These are phyloP conservation scores for Mycena indigotica DNA, from an alignment of 768 basidiomycete species.

Conservation along the genomic window DNA sequence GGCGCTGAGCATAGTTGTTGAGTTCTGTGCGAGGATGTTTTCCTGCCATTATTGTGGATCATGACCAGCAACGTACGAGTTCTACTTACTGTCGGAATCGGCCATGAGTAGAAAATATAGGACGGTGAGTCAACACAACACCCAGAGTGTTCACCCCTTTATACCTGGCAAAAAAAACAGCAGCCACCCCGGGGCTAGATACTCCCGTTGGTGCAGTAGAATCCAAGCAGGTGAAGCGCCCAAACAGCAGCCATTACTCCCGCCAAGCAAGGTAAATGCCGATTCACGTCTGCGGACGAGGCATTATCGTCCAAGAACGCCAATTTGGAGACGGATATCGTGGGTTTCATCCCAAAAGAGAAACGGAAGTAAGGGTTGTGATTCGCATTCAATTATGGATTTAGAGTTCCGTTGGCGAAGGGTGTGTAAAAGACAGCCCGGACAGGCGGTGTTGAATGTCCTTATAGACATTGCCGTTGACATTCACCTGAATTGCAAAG, in stretches of 20 bases:
- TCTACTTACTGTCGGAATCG: too few relatives aligned
- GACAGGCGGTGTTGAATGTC: background rate
- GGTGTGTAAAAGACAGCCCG: background rate
- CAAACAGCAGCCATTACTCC: background rate
- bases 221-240: background rate
- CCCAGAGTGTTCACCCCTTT: too few relatives aligned
- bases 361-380: background rate
- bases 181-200: background rate
- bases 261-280: background rate
- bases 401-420: background rate
- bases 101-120: too few relatives aligned
- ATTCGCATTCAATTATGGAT: background rate
- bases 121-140: too few relatives aligned
- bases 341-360: background rate
- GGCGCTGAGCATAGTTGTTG: slow-evolving; percentile 21
- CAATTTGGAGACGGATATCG: background rate
- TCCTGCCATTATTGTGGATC: too few relatives aligned
- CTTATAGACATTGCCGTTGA: too few relatives aligned
- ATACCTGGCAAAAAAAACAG: background rate
- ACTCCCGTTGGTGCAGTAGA: background rate
- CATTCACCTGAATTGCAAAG: too few relatives aligned
- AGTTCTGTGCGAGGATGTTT: slow-evolving; percentile 20
- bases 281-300: background rate
- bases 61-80: too few relatives aligned
- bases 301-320: background rate